Percentiles rank a stretch among this genome's conserved stretches.
Conservation (phyloP, 2,329 filamentous ascomycete species). For the Thelonectria blattea region DNA sequence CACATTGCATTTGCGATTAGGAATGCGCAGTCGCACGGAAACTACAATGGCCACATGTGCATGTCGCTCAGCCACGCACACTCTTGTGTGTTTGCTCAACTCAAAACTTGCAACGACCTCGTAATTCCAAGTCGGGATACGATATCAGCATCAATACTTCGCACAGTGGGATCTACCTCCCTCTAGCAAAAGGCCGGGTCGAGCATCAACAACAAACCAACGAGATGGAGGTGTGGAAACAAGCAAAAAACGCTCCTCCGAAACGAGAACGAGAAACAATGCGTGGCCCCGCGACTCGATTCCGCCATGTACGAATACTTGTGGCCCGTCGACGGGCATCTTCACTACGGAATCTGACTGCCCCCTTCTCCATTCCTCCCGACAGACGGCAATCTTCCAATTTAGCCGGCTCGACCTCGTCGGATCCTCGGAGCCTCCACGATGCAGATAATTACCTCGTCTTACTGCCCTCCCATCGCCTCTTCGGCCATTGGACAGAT, state of each 20-base stretch:
- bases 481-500: slow-evolving; percentile 11
- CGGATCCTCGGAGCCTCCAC: slow-evolving; percentile 14
- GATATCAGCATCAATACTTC: slow-evolving; percentile 9
- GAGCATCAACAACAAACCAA: not conserved
- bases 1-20: not conserved
- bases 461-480: slow-evolving; percentile 17
- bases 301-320: not conserved
- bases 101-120: not conserved
- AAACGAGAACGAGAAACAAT: slow-evolving; percentile 3
- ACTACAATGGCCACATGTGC: not conserved
- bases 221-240: slow-evolving; percentile 25
- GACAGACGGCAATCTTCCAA: no score
- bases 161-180: slow-evolving; percentile 11
- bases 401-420: not conserved
- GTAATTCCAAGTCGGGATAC: not conserved
- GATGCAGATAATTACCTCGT: slow-evolving; percentile 21
- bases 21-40: not conserved
- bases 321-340: not conserved
- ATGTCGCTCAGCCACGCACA: not conserved
- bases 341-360: not conserved
- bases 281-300: not conserved
- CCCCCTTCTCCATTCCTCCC: not conserved
- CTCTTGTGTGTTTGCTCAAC: not conserved
- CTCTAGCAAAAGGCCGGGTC: not conserved
- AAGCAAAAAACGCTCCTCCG: slow-evolving; percentile 1